phyloP scores from a whole-genome alignment of 768 basidiomycete species.

The Hemileccinum impolitum region DNA sequence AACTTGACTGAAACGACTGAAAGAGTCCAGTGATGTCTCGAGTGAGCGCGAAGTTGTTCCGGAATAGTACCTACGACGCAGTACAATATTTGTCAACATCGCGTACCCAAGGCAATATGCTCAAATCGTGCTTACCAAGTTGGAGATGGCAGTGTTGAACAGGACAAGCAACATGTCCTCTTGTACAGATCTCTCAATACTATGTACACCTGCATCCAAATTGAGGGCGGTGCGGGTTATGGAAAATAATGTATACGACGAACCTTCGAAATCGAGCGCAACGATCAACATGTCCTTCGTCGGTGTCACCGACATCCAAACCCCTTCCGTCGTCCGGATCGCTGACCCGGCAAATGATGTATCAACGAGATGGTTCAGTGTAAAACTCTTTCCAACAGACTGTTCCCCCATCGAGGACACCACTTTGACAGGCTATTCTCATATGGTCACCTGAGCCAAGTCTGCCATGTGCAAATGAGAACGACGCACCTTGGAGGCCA shows the following conservation, averaged over 20 bases:
- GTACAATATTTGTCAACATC: too few relatives aligned
- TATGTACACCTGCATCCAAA: slow-evolving; percentile 64
- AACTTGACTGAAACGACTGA: slow-evolving; percentile 59
- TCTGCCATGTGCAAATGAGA: too few relatives aligned
- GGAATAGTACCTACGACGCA: slow-evolving; percentile 66
- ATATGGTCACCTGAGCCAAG: background rate
- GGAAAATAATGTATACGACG: background rate
- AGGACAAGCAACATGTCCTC: too few relatives aligned
- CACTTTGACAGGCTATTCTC: slow-evolving; percentile 52
- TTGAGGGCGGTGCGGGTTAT: too few relatives aligned
- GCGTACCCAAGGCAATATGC: too few relatives aligned
- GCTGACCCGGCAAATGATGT: slow-evolving; percentile 65
- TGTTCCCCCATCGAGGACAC: slow-evolving; percentile 43
- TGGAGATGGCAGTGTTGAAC: slow-evolving; percentile 48
- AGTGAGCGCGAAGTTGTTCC: slow-evolving; percentile 62
- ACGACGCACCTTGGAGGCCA: slow-evolving; percentile 47
- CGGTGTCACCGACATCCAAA: too few relatives aligned
- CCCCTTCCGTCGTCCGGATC: slow-evolving; percentile 49
- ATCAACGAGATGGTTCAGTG: slow-evolving; percentile 58
- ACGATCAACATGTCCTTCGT: too few relatives aligned
- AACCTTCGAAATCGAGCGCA: slow-evolving; percentile 29
- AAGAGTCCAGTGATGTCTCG: slow-evolving; percentile 60
- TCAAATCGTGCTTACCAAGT: slow-evolving; percentile 40
- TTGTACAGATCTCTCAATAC: slow-evolving; percentile 53
- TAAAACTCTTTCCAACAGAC: slow-evolving; percentile 60